A percentile compares a stretch with the other conserved stretches of the same genome.
These are phyloP conservation scores for Anisodus tanguticus DNA, from an alignment of 257 asterid genomes.

Conservation along the genomic window DNA sequence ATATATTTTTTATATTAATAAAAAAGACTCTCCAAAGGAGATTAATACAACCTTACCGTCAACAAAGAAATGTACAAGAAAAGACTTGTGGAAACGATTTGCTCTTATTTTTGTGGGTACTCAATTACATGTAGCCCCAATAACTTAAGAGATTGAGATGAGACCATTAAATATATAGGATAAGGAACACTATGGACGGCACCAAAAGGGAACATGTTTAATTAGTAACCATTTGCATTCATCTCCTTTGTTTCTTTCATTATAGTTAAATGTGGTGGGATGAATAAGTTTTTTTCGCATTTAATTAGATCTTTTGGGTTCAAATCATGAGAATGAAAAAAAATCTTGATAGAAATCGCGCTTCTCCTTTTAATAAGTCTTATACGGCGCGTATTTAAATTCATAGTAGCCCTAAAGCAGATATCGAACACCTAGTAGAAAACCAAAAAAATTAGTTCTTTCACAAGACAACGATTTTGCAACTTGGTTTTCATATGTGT, in stretches of 20 bases:
- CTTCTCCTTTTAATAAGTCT: not conserved
- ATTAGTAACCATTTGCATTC: not conserved
- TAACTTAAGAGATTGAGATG: conserved; percentile 25
- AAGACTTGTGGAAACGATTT: not conserved
- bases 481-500: conserved; percentile 13
- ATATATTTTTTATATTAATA: too few species aligned
- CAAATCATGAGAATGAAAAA: not conserved
- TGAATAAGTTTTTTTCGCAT: not conserved
- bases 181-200: conserved; percentile 11
- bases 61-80: not conserved
- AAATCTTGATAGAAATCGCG: fast-evolving
- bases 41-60: not conserved
- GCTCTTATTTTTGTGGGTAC: conserved; percentile 20
- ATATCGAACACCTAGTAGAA: not conserved
- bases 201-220: not conserved
- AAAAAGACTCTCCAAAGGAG: too few species aligned
- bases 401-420: not conserved
- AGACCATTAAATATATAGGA: conserved; percentile 9
- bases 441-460: not conserved
- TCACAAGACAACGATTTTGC: conserved; percentile 20
- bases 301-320: not conserved
- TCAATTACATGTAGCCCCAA: conserved; percentile 28
- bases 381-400: not conserved
- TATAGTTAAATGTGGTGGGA: not conserved
- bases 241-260: not conserved